Evolutionary conservation across 129 eudicot genomes (phyloP), one percentile per base, ranked within the genome.

Genomic region (Flaveria trinervia): DNA sequence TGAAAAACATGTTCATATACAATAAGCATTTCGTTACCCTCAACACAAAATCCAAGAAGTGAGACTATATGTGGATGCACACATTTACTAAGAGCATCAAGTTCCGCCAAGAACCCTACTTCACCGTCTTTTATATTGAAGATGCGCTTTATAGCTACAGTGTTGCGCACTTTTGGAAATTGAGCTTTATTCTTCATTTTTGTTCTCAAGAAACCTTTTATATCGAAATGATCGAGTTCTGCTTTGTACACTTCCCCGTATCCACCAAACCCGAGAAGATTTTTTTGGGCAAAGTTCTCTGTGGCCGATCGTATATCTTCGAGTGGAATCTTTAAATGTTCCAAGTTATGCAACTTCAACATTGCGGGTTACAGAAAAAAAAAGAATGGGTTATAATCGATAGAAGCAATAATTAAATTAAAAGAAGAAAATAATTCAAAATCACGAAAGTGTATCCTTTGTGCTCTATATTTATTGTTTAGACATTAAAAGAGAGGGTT

Each of bases 11-110:
- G 7, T 17, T 67, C 72, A 18, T 8, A 67, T 0, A 67, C 33
- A 43, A 67, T 33, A 10, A 67, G 44, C 9, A 4, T 20, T 68
- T 68, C 73, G 1, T 25, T 9, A 10, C 9, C 73, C 18, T 68
- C 39, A 44, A 17, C 36, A 44, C 56, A 68, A 68, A 43, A 68
- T 45, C 73, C 73, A 11, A 68, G 55, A 44, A 68, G 56, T 45
- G 55, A 22, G 6, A 68, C 8, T 44, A 68, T 11, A 9, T 68
- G 12, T 5, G 55, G 73, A 68, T 68, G 17, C 41, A 22, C 41
- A 20, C 73, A 68, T 68, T 8, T 45, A 68, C 1, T 20, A 22
- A 68, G 51, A 9, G 43, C 1, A 7, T 68, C 20, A 43, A 68
- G 73, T 68, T 68, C 73, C 0, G 73, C 36, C 2, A 45, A 36